Evolutionary conservation across 805 yeast species (phyloP).

Genomic region (Saccharomyces eubayanus): DNA sequence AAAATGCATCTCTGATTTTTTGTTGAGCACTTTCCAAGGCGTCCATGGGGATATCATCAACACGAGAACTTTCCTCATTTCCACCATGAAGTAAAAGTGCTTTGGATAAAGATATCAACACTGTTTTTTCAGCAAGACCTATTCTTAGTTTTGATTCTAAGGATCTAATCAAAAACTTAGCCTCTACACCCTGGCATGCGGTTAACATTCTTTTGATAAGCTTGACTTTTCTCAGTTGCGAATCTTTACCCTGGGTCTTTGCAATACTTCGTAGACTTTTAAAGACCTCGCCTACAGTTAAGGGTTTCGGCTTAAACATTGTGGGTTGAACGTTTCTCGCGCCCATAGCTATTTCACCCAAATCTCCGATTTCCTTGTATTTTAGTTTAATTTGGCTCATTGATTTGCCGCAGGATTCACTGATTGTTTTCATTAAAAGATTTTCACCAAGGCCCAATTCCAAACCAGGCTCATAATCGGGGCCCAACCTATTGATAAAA

Average conservation of each 20-base stretch:
- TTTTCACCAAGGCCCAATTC: constrained; percentile 94
- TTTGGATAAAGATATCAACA: constrained; percentile 73
- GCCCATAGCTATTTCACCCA: constrained; percentile 79
- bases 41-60: constrained; percentile 34
- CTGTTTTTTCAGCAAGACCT: constrained; percentile 90
- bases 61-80: constrained; percentile 13
- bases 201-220: constrained; percentile 78
- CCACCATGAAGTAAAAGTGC: constrained; percentile 64
- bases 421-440: constrained; percentile 74
- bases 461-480: constrained; percentile 83
- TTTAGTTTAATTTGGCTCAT: constrained; percentile 61
- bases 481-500: constrained; percentile 83
- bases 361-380: constrained; percentile 75
- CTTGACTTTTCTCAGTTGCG: constrained; percentile 70
- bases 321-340: constrained; percentile 82
- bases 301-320: constrained; percentile 84
- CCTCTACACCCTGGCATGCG: constrained; percentile 78
- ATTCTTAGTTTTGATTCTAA: constrained; percentile 89
- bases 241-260: constrained; percentile 63
- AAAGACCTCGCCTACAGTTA: constrained; percentile 69
- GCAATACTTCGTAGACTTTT: constrained; percentile 71
- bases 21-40: constrained; percentile 61
- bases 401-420: constrained; percentile 83
- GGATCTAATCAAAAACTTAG: constrained; percentile 82
- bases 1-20: constrained; percentile 72